Conservation (phyloP, 345 rosid species). For the Trapa incisa region DNA sequence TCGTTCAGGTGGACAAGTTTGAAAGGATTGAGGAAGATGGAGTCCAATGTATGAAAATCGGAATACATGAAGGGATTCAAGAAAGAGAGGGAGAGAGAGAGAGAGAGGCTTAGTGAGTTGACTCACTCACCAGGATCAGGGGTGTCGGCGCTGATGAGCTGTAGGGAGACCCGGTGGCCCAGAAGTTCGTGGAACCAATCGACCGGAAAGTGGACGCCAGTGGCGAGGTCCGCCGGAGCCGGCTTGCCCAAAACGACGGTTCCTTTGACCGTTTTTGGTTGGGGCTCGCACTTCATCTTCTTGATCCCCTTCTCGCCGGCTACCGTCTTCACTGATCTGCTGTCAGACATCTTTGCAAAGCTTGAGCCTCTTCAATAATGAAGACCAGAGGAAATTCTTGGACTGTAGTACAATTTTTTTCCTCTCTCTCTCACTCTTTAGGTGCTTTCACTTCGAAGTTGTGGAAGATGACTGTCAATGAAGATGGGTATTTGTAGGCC, state of each 20-base stretch:
- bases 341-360: neutral
- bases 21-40: neutral
- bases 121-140: conserved; percentile 11
- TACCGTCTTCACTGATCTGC: neutral
- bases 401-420: neutral
- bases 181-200: conserved; percentile 8
- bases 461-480: too few species aligned
- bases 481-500: too few species aligned
- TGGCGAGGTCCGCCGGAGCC: conserved; percentile 4
- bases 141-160: conserved; percentile 11
- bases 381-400: neutral
- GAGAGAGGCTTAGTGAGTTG: neutral
- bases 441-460: too few species aligned
- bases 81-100: neutral
- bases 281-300: conserved; percentile 14
- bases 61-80: neutral
- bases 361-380: neutral
- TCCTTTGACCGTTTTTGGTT: conserved; percentile 1
- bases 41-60: neutral
- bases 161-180: conserved; percentile 10
- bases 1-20: neutral
- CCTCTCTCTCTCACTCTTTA: too few species aligned
- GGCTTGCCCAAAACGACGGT: conserved; percentile 12
- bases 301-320: conserved; percentile 11
- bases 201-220: conserved; percentile 2